Evolutionary conservation across 345 rosid genomes (phyloP), one percentile per base, ranked within the genome.

Genomic region (Bruguiera parviflora): DNA sequence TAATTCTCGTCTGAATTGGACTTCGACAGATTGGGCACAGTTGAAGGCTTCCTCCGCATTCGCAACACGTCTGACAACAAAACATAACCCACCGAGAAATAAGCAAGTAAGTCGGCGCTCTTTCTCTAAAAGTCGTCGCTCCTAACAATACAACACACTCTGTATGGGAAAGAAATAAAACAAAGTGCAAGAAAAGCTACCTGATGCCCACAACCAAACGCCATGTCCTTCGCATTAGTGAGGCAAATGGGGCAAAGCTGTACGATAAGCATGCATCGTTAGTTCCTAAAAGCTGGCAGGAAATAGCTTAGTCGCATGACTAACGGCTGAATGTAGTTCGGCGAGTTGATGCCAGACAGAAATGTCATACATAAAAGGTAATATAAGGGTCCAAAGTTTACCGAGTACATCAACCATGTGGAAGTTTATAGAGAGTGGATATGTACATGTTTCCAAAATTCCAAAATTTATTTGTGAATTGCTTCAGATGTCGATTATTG

Each of bases 171-270:
- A 4, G 2, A 13, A 43, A 15, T 43, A 43, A 24, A 19, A 22
- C 8, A 21, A 31, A 25, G 24, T 19, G 37, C 19, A 35, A 25
- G 19, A 43, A 37, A 46, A 25, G 69, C 67, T 81, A 93, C 98
- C 96, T 94, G 98, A 83, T 94, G 98, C 29, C 98, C 98, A 21
- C 98, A 94, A 53, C 97, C 97, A 61, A 94, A 94, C 56, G 98
- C 98, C 98, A 94, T 89, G 81, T 91, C 80, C 71, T 87, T 94
- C 5, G 73, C 63, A 71, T 89, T 83, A 68, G 76, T 81, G 21
- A 91, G 82, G 83, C 98, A 94, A 75, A 94, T 87, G 53, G 95
- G 86, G 70, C 98, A 94, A 64, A 89, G 75, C 98, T 94, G 92
- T 55, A 68, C 19, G 56, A 47, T 33, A 35, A 51, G 53, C 71